Evolutionary conservation across 495 filamentous ascomycete species (phyloP), one percentile per base, ranked within the genome.

Genomic region (Cercophora sp.): DNA sequence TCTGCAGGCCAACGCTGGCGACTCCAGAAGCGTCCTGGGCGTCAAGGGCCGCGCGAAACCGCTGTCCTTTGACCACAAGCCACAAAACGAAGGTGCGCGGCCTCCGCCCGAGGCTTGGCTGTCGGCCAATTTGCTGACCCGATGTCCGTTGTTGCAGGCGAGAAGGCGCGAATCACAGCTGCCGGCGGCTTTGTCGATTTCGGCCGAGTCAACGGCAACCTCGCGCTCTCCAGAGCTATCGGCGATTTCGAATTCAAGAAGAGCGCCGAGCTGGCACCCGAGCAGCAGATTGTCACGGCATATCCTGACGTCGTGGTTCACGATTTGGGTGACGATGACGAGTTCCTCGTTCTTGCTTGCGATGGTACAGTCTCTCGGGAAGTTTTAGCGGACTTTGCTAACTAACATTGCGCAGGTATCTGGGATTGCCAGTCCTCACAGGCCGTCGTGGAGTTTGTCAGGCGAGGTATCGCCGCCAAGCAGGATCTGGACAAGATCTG

Each of bases 191-290:
- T 98, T 64, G 93, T 98, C 59, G 93, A 98, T 72, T 98, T 97
- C 63, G 93, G 91, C 43, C 87, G 93, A 64, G 93, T 98, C 57
- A 98, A 98, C 67, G 93, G 93, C 60, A 98, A 98, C 67, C 83
- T 98, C 42, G 93, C 93, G n/a, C 78, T 98, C 32, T 97, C 94
- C 42, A 85, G 93, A 65, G 93, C 93, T 57, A 96, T 98, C 63
- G 93, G 93, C 57, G 93, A 98, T 73, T 98, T 98, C 64, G 93
- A 98, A 69, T 98, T 98, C 80, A 98, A 98, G 82, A 97, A 96
- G 79, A 96, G 92, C 69, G 87, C 91, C 53, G 91, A 96, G 58
- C 82, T 98, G 37, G 84, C 91, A 8, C 93, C 94, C 25, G 94
- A 98, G 64, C 87, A 96, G 66, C 93, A 98, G 68, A 96, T 98